Evolutionary conservation across 2,329 filamentous ascomycete genomes (phyloP), one percentile per base, ranked within the genome.

Genomic region (Botrytis fragariae): DNA sequence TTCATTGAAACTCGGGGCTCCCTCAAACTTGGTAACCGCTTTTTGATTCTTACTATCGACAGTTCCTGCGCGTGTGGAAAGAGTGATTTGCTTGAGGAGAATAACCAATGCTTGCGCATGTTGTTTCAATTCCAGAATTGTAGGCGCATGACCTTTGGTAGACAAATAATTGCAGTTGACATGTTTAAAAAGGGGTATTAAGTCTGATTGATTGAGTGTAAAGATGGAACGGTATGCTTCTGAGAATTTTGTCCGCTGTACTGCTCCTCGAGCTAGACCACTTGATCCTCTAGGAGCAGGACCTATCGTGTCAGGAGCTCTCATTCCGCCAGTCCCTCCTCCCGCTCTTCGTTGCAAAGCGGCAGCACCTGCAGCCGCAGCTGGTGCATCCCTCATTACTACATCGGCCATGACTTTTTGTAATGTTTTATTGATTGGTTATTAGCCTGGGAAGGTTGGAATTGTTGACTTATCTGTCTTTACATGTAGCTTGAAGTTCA

Each of bases 141-240:
- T 89, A 1, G 88, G 87, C 5, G 87, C 81, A 9, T 82, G 79
- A 7, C 84, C 86, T 20, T 82, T 80, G 3, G 86, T 88, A 3
- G 88, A 90, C 57, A 90, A 81, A 76, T 89, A 89, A 73, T 83
- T 83, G 80, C 88, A 90, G 81, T 88, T 89, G 75, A 89, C 82
- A 75, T 89, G 84, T 59, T 84, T 74, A 71, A 87, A 80, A 8
- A 63, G 62, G 0, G 42, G 45, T 6, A 76, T 57, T 37, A 7
- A 71, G 20, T 63, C 35, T 22, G 62, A 67, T 45, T 45, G 64
- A 65, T 8, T 69, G 65, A 39, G 54, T 16, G 75, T 76, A 57
- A 77, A 74, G 16, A 68, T 71, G 5, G 76, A 77, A 44, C 69
- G 68, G 61, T 78, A 78, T 9, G 75, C 54, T 32, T 72, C 73